Evolutionary conservation across 2,329 filamentous ascomycete genomes (phyloP).

Genomic region (Xylariales sp.): DNA sequence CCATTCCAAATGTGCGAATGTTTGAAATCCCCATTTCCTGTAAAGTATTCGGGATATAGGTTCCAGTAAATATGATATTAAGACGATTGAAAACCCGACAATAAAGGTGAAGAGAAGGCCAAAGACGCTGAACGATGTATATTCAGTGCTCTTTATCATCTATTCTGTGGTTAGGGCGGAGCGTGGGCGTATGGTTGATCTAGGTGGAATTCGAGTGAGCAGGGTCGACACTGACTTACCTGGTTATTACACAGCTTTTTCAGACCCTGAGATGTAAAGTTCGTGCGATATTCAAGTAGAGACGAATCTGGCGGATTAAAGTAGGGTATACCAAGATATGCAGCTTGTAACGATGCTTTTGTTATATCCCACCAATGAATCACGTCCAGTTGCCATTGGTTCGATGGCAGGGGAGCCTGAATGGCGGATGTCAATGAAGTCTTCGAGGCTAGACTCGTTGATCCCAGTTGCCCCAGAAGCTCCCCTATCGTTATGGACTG

Average conservation of each 20-base stretch:
- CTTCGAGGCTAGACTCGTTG: too few relatives aligned
- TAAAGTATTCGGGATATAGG: background rate
- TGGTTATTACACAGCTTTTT: background rate
- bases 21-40: background rate
- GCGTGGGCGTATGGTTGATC: background rate
- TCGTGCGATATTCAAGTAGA: background rate
- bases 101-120: background rate
- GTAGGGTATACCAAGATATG: too few relatives aligned
- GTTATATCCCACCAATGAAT: background rate
- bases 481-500: too few relatives aligned
- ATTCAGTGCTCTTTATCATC: background rate
- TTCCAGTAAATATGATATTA: background rate
- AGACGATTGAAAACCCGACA: background rate
- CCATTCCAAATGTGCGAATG: background rate
- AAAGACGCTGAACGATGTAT: background rate
- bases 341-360: background rate
- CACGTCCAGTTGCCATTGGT: constrained; percentile 14
- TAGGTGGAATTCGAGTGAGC: background rate
- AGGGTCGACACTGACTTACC: background rate
- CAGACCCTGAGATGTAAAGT: too few relatives aligned
- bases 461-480: background rate
- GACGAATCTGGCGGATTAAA: background rate
- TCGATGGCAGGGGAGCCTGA: background rate
- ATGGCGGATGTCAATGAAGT: background rate
- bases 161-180: background rate